phyloP scores from a whole-genome alignment of 768 basidiomycete genomes.

The Russula ochroleuca region DNA sequence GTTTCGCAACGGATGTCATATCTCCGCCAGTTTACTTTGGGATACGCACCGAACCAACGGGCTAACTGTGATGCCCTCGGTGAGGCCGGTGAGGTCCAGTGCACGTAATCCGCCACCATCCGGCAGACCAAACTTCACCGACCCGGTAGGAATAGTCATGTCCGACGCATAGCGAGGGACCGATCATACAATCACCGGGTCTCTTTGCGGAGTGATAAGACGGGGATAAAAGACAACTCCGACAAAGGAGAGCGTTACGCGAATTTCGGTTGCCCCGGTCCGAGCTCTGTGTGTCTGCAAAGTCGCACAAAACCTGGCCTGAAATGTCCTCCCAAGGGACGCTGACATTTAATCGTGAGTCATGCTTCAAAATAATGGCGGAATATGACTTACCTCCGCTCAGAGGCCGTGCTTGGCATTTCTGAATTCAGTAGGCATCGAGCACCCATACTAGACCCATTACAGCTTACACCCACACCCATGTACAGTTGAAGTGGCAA shows the following conservation, averaged over 20 bases:
- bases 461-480: neutral
- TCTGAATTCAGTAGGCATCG: conserved; percentile 61
- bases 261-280: conserved; percentile 11
- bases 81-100: neutral
- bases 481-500: conserved; percentile 79
- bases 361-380: neutral
- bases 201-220: neutral
- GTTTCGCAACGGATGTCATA: neutral
- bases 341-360: conserved; percentile 36
- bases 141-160: neutral
- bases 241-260: neutral
- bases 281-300: neutral
- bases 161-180: neutral
- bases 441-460: neutral
- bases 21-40: neutral
- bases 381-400: conserved; percentile 30
- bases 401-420: conserved; percentile 58
- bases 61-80: neutral
- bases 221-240: neutral
- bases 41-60: neutral
- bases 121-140: neutral
- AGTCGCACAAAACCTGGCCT: neutral
- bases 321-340: conserved; percentile 24
- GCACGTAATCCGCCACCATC: neutral
- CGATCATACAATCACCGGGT: neutral